Percentiles rank a stretch among this genome's conserved stretches.
Conservation (phyloP, 2,329 filamentous ascomycete genomes). For the Paraphaeosphaeria sporulosa region DNA sequence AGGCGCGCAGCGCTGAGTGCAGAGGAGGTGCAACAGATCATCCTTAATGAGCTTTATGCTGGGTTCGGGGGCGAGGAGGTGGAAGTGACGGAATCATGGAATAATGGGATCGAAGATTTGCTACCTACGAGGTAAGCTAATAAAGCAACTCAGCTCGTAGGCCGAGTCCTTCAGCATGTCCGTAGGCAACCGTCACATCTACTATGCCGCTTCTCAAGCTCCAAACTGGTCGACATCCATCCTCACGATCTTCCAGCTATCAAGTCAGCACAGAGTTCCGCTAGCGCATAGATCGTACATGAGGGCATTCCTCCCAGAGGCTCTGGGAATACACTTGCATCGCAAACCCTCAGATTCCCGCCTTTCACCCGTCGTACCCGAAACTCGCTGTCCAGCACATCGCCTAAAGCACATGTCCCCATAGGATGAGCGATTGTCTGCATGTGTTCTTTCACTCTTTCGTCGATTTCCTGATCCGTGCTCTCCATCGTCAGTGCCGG, state of each 20-base stretch:
- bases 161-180: too few relatives aligned
- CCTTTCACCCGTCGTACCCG: slow-evolving; percentile 20
- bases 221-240: background rate
- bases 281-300: slow-evolving; percentile 30
- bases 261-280: slow-evolving; percentile 31
- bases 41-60: slow-evolving; percentile 40
- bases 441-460: slow-evolving; percentile 16
- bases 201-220: too few relatives aligned
- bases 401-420: slow-evolving; percentile 29
- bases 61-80: slow-evolving; percentile 13
- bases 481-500: slow-evolving; percentile 20
- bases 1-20: slow-evolving; percentile 39
- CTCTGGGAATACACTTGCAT: slow-evolving; percentile 30
- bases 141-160: too few relatives aligned
- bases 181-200: too few relatives aligned
- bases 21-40: slow-evolving; percentile 32
- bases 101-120: background rate
- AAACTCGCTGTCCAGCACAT: slow-evolving; percentile 23
- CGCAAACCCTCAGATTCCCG: slow-evolving; percentile 22
- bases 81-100: background rate
- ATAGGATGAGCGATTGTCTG: slow-evolving; percentile 16
- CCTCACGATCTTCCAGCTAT: slow-evolving; percentile 17
- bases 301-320: slow-evolving; percentile 32
- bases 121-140: too few relatives aligned
- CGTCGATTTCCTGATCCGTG: slow-evolving; percentile 37